These are phyloP conservation scores for Gracilaria caudata DNA, from an alignment of 23 red algal genomes.

Conservation along the genomic window DNA sequence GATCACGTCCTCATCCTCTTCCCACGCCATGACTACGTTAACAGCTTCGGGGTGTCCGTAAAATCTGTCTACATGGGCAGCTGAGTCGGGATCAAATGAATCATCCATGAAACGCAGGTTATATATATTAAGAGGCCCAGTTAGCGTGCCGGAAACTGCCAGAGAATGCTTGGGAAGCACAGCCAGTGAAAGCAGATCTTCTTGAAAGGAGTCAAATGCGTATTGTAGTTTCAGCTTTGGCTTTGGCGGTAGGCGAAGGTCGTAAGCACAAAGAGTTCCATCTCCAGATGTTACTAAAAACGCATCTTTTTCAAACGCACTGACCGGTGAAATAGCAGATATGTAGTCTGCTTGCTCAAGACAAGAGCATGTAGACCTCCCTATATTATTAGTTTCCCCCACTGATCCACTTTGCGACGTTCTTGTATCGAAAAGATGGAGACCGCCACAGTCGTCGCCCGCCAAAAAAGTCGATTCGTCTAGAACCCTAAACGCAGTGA, in stretches of 20 bases:
- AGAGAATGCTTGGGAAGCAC: constrained; percentile 23
- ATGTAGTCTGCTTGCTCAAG: constrained; percentile 70
- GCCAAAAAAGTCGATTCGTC: constrained; percentile 1
- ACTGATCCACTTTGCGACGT: not conserved
- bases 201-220: constrained; percentile 36
- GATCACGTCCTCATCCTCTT: constrained; percentile 28
- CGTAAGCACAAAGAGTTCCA: constrained; percentile 65
- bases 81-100: constrained; percentile 17
- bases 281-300: constrained; percentile 40
- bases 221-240: constrained; percentile 24
- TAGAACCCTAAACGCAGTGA: constrained; percentile 1
- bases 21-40: constrained; percentile 19
- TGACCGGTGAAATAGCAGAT: constrained; percentile 36
- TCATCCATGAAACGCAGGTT: constrained; percentile 62
- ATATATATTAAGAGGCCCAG: constrained; percentile 57
- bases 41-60: constrained; percentile 61
- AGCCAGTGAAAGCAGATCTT: constrained; percentile 61
- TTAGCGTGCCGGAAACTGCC: constrained; percentile 31
- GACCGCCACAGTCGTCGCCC: constrained; percentile 30
- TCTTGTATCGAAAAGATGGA: constrained; percentile 23
- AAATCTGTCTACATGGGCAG: constrained; percentile 56
- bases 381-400: not conserved
- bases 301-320: constrained; percentile 1
- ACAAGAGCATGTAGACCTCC: not conserved
- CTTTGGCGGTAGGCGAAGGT: constrained; percentile 41